These are phyloP conservation scores for Avena atlantica DNA, from an alignment of 176 grass and related monocot species.

Conservation along the genomic window DNA sequence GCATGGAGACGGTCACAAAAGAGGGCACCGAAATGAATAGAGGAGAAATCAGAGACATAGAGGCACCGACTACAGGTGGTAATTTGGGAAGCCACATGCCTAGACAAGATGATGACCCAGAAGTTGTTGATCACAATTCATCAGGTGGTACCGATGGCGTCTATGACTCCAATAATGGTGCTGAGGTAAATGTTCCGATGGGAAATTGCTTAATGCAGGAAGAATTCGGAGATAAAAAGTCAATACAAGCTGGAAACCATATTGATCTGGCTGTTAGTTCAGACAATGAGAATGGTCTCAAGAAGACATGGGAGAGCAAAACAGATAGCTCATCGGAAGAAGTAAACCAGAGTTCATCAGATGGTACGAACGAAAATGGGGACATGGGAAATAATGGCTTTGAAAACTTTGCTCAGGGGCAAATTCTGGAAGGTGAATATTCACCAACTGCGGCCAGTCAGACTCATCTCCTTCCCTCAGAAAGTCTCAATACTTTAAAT, in stretches of 20 bases:
- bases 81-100: constrained; percentile 7
- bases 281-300: constrained; percentile 21
- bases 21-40: not conserved
- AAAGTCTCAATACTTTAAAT: constrained; percentile 22
- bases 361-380: not conserved
- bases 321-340: constrained; percentile 27
- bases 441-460: constrained; percentile 20
- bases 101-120: not conserved
- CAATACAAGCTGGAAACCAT: constrained; percentile 6
- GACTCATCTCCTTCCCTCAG: constrained; percentile 23
- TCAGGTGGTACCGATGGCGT: constrained; percentile 32
- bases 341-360: constrained; percentile 24
- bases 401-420: constrained; percentile 28
- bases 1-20: constrained; percentile 27
- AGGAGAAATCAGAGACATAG: constrained; percentile 20
- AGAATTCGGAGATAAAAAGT: constrained; percentile 21
- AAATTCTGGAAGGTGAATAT: constrained; percentile 41
- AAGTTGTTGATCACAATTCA: constrained; percentile 22
- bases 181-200: not conserved
- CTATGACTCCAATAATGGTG: constrained; percentile 32
- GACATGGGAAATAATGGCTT: constrained; percentile 17
- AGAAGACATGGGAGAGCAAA: constrained; percentile 8
- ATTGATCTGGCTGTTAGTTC: constrained; percentile 20
- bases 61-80: constrained; percentile 29
- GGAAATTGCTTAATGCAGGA: constrained; percentile 23